These are phyloP conservation scores for Moesziomyces globuligerus DNA, from an alignment of 1,284 basidiomycete species.

Conservation along the genomic window DNA sequence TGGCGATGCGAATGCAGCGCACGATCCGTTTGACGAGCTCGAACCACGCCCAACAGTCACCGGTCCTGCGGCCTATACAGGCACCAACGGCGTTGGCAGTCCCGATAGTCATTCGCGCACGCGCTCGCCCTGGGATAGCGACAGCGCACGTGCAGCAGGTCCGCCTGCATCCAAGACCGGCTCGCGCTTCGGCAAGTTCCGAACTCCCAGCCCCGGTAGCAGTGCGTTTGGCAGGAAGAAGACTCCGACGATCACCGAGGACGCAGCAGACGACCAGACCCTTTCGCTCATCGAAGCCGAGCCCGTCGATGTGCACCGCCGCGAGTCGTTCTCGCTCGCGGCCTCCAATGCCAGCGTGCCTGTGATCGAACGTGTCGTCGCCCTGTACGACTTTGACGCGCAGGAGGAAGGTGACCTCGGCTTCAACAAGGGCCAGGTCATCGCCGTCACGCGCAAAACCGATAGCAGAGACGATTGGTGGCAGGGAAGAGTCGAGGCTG, in stretches of 20 bases:
- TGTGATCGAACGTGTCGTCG: constrained; percentile 51
- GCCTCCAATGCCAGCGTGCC: constrained; percentile 29
- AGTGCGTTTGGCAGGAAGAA: constrained; percentile 34
- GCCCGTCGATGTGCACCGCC: constrained; percentile 2
- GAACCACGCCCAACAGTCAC: constrained; percentile 10
- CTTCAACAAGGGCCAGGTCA: constrained; percentile 62
- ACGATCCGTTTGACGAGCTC: constrained; percentile 33
- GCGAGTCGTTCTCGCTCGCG: constrained; percentile 21
- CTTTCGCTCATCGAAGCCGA: constrained; percentile 15
- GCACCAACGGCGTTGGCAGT: constrained; percentile 1
- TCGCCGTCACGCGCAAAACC: constrained; percentile 58
- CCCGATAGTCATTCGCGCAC: constrained; percentile 19
- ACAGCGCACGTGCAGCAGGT: constrained; percentile 7
- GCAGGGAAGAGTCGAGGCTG: constrained; percentile 53
- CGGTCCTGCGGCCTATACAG: constrained; percentile 5
- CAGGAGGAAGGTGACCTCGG: constrained; percentile 57
- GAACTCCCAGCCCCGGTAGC: constrained; percentile 34
- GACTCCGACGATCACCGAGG: constrained; percentile 32
- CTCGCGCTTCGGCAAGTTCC: constrained; percentile 29
- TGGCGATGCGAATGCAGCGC: constrained; percentile 1
- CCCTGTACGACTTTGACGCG: constrained; percentile 61
- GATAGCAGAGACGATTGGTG: constrained; percentile 62
- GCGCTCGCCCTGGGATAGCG: constrained; percentile 14
- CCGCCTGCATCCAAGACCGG: constrained; percentile 26
- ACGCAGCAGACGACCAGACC: constrained; percentile 12